Percentiles rank a stretch among this genome's conserved stretches.
Conservation (phyloP, 768 basidiomycete genomes). For the Aureoboletus auriporus region DNA sequence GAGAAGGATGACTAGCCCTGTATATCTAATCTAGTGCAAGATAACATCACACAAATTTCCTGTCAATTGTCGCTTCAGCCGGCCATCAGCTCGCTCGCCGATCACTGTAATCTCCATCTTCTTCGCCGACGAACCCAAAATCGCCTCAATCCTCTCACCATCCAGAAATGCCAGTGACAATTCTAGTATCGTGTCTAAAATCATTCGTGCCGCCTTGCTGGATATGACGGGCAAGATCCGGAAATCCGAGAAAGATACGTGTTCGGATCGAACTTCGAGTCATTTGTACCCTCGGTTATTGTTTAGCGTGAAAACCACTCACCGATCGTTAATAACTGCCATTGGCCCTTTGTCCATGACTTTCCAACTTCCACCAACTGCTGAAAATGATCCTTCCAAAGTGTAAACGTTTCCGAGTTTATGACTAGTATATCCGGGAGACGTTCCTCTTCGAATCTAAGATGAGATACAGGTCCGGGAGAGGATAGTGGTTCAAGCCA, state of each 20-base stretch:
- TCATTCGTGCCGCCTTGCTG: conserved; percentile 14
- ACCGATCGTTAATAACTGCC: conserved; percentile 49
- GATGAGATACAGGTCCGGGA: conserved; percentile 42
- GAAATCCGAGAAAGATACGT: conserved; percentile 30
- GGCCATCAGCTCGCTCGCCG: conserved; percentile 23
- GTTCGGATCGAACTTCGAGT: conserved; percentile 20
- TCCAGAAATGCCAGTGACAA: conserved; percentile 25
- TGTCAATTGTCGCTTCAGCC: conserved; percentile 20
- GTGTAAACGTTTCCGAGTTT: conserved; percentile 73
- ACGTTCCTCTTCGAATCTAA: conserved; percentile 2
- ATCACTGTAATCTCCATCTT: conserved; percentile 21
- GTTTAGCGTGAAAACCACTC: conserved; percentile 8
- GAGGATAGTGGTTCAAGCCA: conserved; percentile 76
- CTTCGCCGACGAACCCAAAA: conserved; percentile 2
- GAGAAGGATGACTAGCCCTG: not conserved
- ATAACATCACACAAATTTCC: conserved; percentile 21
- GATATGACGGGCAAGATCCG: conserved; percentile 17
- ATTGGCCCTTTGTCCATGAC: conserved; percentile 48
- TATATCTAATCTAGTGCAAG: conserved; percentile 27
- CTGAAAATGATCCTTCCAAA: conserved; percentile 74
- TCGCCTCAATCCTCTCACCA: not conserved
- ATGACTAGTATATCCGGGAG: conserved; percentile 55
- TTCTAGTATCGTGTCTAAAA: conserved; percentile 20
- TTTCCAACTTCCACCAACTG: conserved; percentile 50
- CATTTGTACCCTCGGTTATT: not conserved